A percentile compares a stretch with the other conserved stretches of the same genome.
These are phyloP conservation scores for Chrysanthemum lavandulifolium DNA, from an alignment of 129 eudicot species.

Conservation along the genomic window DNA sequence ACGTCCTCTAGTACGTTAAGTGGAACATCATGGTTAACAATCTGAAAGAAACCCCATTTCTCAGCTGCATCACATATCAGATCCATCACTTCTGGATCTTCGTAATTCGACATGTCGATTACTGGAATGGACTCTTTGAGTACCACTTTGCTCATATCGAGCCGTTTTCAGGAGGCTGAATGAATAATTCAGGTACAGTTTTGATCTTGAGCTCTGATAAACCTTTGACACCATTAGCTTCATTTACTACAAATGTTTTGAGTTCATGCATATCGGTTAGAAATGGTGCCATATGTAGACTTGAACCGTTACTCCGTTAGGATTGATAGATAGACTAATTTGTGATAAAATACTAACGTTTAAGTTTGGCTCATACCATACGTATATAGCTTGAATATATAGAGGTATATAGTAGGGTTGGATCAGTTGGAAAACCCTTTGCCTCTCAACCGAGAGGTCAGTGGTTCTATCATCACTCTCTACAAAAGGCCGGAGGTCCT, in stretches of 20 bases:
- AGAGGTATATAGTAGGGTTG: no score
- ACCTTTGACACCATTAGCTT: slow-evolving; percentile 58
- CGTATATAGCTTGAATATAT: no score
- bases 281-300: slow-evolving; percentile 8
- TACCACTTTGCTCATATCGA: slow-evolving; percentile 29
- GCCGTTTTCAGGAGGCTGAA: slow-evolving; percentile 48
- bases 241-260: slow-evolving; percentile 28
- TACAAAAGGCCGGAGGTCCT: no score
- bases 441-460: no score
- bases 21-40: slow-evolving; percentile 54
- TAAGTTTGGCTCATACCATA: no score
- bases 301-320: no score
- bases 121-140: slow-evolving; percentile 40
- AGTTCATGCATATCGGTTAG: neutral
- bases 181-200: slow-evolving; percentile 28
- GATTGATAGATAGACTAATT: no score
- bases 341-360: no score
- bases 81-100: slow-evolving; percentile 40
- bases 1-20: slow-evolving; percentile 50
- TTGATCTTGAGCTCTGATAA: slow-evolving; percentile 35
- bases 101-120: slow-evolving; percentile 45
- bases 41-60: slow-evolving; percentile 23
- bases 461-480: no score
- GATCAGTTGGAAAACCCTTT: no score
- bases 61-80: slow-evolving; percentile 51